phyloP scores from a whole-genome alignment of 768 basidiomycete genomes.

The Dacryopinax primogenitus region DNA sequence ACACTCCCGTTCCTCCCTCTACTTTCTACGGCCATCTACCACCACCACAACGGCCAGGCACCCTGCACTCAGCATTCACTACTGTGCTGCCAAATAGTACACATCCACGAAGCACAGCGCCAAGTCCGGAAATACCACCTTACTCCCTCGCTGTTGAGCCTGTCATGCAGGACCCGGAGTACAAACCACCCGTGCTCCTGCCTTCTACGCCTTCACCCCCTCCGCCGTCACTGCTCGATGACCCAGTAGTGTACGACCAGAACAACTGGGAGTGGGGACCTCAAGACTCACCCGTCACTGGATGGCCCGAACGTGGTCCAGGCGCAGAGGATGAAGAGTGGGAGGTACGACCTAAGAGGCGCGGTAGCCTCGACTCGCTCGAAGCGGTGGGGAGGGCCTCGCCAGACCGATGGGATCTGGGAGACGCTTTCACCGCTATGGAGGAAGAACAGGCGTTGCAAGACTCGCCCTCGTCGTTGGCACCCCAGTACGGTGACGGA shows the following conservation, averaged over 20 bases:
- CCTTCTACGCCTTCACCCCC: not conserved
- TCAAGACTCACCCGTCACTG: not conserved
- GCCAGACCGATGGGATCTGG: not conserved
- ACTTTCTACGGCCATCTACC: not conserved
- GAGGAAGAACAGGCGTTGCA: not conserved
- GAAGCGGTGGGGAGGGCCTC: not conserved
- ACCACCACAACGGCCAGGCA: not conserved
- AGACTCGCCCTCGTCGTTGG: not conserved
- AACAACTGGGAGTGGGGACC: not conserved
- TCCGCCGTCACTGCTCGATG: not conserved
- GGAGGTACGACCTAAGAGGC: not conserved
- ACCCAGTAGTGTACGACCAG: not conserved
- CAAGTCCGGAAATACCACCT: not conserved
- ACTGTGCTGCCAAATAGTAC: not conserved
- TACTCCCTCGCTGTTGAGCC: not conserved
- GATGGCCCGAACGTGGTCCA: too few relatives aligned
- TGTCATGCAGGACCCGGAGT: not conserved
- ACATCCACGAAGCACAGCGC: not conserved
- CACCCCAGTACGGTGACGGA: constrained; percentile 1
- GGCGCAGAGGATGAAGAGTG: too few relatives aligned
- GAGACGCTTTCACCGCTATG: not conserved
- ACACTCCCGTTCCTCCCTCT: not conserved
- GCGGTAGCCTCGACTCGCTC: not conserved
- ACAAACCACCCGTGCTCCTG: not conserved
- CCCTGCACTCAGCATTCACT: not conserved